Evolutionary conservation across 2,329 filamentous ascomycete species (phyloP).

Genomic region (Aaosphaeria pasadenensis): DNA sequence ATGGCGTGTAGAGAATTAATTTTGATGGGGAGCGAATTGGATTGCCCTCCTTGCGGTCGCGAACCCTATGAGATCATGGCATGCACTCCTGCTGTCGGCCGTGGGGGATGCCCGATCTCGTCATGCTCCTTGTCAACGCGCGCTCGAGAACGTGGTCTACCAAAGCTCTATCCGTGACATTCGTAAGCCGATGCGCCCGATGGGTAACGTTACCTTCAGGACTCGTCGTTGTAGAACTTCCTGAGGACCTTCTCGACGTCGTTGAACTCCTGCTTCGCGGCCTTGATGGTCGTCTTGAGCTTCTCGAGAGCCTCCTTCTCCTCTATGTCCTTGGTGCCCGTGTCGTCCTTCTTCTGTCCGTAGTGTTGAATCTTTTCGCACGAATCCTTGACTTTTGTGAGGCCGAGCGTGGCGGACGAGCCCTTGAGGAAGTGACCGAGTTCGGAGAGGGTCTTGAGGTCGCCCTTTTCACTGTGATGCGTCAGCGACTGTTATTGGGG

Average conservation of each 20-base stretch:
- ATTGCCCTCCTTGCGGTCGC: too few species aligned
- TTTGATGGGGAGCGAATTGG: too few species aligned
- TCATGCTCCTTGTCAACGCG: too few species aligned
- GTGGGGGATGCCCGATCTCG: too few species aligned
- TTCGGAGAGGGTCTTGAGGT: conserved; percentile 73
- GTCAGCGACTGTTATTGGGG: background rate
- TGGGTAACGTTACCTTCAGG: background rate
- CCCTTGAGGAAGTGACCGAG: conserved; percentile 97
- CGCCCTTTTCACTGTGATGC: conserved; percentile 56
- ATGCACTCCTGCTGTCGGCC: too few species aligned
- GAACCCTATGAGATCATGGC: too few species aligned
- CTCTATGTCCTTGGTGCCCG: conserved; percentile 63
- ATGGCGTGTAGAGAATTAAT: too few species aligned
- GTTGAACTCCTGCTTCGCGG: conserved; percentile 73
- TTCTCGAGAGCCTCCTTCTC: conserved; percentile 65
- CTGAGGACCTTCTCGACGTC: conserved; percentile 69
- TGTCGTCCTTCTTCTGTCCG: conserved; percentile 77
- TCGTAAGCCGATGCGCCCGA: background rate
- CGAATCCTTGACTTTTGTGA: conserved; percentile 84
- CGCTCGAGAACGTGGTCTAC: too few species aligned
- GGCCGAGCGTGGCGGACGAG: conserved; percentile 88
- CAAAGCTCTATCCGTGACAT: too few species aligned
- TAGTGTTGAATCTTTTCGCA: conserved; percentile 97
- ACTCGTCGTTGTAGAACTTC: conserved; percentile 63
- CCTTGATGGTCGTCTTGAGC: conserved; percentile 66